These are phyloP conservation scores for Purshia tridentata DNA, from an alignment of 306 rosid genomes.

Conservation along the genomic window DNA sequence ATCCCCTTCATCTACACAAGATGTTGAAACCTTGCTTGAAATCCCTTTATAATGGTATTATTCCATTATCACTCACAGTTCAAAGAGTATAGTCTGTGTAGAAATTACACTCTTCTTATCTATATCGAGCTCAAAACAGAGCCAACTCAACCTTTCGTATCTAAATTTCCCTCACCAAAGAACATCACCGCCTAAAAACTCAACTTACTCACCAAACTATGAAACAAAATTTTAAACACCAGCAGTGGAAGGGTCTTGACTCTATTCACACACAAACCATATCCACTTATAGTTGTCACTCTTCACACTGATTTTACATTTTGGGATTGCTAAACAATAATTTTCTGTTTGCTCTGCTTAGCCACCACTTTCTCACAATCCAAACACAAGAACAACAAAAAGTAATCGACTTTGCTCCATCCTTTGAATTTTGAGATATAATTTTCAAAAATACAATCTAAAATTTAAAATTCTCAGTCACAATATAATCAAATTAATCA, in stretches of 20 bases:
- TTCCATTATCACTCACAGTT: neutral
- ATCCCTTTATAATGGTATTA: neutral
- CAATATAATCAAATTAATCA: constrained; percentile 6
- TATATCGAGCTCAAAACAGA: neutral
- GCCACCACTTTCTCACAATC: constrained; percentile 6
- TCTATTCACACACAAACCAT: neutral
- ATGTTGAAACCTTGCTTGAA: neutral
- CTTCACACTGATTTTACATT: neutral
- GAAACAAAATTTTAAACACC: neutral
- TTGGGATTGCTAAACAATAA: neutral
- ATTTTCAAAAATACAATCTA: neutral
- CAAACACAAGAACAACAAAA: neutral
- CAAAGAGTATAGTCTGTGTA: neutral
- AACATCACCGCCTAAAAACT: neutral
- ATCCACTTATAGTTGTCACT: neutral
- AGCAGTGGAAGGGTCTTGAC: neutral
- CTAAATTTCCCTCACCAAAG: neutral
- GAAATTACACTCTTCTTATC: neutral
- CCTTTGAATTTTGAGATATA: too few relatives aligned
- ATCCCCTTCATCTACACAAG: neutral
- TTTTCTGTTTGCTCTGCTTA: neutral
- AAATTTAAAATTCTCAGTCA: neutral
- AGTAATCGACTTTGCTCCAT: constrained; percentile 6
- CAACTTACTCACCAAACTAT: neutral
- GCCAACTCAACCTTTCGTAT: neutral